A percentile compares a stretch with the other conserved stretches of the same genome.
phyloP scores from a whole-genome alignment of 768 basidiomycete species.

The Trametes meyenii region DNA sequence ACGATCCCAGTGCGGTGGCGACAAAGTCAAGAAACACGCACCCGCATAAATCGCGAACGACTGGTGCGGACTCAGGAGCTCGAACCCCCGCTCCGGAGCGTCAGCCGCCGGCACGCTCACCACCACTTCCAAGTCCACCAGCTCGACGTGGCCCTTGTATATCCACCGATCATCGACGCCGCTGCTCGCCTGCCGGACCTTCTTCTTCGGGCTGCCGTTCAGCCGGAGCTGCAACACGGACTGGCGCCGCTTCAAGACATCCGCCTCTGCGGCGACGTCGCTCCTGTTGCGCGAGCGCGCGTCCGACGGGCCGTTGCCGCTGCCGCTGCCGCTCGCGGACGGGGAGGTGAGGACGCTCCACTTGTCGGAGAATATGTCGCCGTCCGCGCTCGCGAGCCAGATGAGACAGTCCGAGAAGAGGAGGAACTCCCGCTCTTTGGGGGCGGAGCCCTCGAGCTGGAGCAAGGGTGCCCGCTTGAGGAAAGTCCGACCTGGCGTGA shows the following conservation, averaged over 20 bases:
- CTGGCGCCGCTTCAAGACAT: conserved; percentile 18
- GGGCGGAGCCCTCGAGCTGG: conserved; percentile 56
- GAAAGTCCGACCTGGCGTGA: conserved; percentile 79
- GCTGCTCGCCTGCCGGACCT: conserved; percentile 35
- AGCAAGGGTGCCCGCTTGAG: conserved; percentile 67
- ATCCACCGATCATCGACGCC: conserved; percentile 67
- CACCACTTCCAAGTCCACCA: conserved; percentile 79
- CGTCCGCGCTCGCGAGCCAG: conserved; percentile 67
- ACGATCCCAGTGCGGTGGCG: no score
- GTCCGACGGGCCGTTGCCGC: conserved; percentile 29
- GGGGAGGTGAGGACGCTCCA: conserved; percentile 24
- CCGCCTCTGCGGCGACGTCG: conserved; percentile 52
- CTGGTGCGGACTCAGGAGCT: conserved; percentile 74
- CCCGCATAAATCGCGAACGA: conserved; percentile 78
- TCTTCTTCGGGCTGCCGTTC: conserved; percentile 31
- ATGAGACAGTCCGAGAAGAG: conserved; percentile 83
- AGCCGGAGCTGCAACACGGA: conserved; percentile 28
- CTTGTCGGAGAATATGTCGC: conserved; percentile 29
- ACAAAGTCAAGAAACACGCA: conserved; percentile 33
- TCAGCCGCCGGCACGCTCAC: conserved; percentile 45
- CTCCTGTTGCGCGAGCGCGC: conserved; percentile 61
- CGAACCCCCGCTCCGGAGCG: conserved; percentile 62
- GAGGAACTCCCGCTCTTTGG: conserved; percentile 69
- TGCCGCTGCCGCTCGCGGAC: background rate
- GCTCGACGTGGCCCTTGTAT: conserved; percentile 67